These are phyloP conservation scores for Sanguinoderma infundibulare DNA, from an alignment of 1,284 basidiomycete genomes.

Conservation along the genomic window DNA sequence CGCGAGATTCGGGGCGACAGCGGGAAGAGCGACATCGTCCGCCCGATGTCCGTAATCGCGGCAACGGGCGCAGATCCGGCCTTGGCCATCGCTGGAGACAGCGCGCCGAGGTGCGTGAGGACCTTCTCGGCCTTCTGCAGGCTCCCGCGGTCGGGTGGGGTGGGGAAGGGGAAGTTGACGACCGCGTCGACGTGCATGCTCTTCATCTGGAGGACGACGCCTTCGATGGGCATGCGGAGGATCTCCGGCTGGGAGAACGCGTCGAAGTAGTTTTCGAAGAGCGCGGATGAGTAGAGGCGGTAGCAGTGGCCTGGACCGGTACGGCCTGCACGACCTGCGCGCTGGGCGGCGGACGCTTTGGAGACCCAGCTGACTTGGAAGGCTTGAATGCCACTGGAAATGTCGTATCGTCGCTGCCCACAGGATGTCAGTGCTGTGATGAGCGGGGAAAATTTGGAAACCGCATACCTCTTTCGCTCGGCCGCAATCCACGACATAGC, in stretches of 20 bases:
- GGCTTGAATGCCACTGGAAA: constrained; percentile 65
- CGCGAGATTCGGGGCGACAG: constrained; percentile 92
- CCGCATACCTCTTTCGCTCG: constrained; percentile 74
- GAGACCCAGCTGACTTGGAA: constrained; percentile 80
- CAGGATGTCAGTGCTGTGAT: not conserved
- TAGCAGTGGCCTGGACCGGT: constrained; percentile 84
- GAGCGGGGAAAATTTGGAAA: not conserved
- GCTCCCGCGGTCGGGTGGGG: constrained; percentile 85
- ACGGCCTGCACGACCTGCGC: constrained; percentile 77
- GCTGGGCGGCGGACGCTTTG: constrained; percentile 76
- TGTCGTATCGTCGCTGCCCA: constrained; percentile 62
- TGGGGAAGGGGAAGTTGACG: constrained; percentile 98
- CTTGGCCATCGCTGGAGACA: constrained; percentile 48
- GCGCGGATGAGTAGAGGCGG: constrained; percentile 71
- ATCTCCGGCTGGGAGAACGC: constrained; percentile 92
- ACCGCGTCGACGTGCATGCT: constrained; percentile 98
- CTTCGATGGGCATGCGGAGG: constrained; percentile 95
- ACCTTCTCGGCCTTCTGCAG: constrained; percentile 85
- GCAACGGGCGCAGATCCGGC: constrained; percentile 47
- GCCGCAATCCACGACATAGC: constrained; percentile 81
- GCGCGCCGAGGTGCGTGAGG: constrained; percentile 85
- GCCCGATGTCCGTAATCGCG: constrained; percentile 87
- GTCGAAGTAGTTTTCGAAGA: constrained; percentile 93
- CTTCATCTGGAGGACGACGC: constrained; percentile 98
- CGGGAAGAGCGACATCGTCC: constrained; percentile 92